These are phyloP conservation scores for Ophiostoma sp. DNA, from an alignment of 2,329 filamentous ascomycete species.

Conservation along the genomic window DNA sequence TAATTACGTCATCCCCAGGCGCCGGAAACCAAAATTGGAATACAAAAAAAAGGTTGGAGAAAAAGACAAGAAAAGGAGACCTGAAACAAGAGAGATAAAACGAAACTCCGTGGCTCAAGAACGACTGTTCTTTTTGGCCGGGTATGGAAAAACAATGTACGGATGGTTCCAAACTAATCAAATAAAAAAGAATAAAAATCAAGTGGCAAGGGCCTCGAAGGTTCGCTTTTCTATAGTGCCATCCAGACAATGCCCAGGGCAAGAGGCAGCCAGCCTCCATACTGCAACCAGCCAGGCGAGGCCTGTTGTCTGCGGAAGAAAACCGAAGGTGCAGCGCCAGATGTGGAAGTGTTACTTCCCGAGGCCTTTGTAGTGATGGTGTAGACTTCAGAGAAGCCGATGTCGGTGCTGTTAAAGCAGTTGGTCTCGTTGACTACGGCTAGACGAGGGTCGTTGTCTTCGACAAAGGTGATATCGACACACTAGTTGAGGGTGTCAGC, in stretches of 20 bases:
- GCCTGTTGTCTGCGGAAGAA: slow-evolving; percentile 29
- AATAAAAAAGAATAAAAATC: neutral
- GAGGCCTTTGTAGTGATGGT: slow-evolving; percentile 50
- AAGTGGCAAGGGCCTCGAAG: neutral
- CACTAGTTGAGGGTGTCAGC: slow-evolving; percentile 53
- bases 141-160: slow-evolving; percentile 7
- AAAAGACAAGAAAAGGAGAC: neutral
- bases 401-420: slow-evolving; percentile 79
- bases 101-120: neutral
- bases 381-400: slow-evolving; percentile 74
- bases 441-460: slow-evolving; percentile 63
- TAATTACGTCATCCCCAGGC: neutral
- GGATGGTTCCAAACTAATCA: neutral
- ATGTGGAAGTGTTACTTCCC: slow-evolving; percentile 32
- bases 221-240: slow-evolving; percentile 33
- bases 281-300: slow-evolving; percentile 30
- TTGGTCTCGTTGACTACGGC: slow-evolving; percentile 70
- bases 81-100: neutral
- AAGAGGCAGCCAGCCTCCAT: slow-evolving; percentile 42
- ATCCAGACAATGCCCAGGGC: slow-evolving; percentile 38
- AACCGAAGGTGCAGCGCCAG: slow-evolving; percentile 31
- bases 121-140: neutral
- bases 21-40: neutral
- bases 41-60: neutral
- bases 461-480: slow-evolving; percentile 88